Evolutionary conservation across 2,329 filamentous ascomycete species (phyloP).

Genomic region (Akanthomyces muscarius): DNA sequence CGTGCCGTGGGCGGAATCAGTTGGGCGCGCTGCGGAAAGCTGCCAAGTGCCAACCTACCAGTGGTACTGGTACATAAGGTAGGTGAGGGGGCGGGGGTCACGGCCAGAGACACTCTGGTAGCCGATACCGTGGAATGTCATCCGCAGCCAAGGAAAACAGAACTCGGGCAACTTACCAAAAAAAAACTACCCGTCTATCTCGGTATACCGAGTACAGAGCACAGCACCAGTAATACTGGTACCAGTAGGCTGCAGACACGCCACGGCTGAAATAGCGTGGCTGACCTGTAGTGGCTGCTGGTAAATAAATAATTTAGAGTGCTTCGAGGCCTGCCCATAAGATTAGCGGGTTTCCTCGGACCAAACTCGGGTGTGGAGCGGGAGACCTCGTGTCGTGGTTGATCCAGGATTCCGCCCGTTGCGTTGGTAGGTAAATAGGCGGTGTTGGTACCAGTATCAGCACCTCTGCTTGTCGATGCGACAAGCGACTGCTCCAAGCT

Average conservation of each 20-base stretch:
- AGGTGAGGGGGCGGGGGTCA: neutral
- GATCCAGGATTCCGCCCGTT: slow-evolving; percentile 11
- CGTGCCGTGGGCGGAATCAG: neutral
- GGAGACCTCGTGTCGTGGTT: neutral
- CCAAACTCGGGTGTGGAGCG: slow-evolving; percentile 7
- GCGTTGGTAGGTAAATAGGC: neutral
- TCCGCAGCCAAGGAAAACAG: neutral
- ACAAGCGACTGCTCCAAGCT: neutral
- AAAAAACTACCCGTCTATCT: neutral
- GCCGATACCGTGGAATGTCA: neutral
- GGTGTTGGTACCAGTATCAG: neutral
- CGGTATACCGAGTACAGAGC: too few relatives aligned
- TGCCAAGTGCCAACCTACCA: too few relatives aligned
- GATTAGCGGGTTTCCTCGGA: neutral
- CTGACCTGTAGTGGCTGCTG: too few relatives aligned
- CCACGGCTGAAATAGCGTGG: neutral
- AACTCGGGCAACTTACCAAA: slow-evolving; percentile 1
- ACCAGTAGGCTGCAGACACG: neutral
- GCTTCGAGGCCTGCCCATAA: too few relatives aligned
- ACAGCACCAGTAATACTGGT: too few relatives aligned
- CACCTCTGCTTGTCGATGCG: neutral
- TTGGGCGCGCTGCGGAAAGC: neutral
- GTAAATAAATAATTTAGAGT: too few relatives aligned
- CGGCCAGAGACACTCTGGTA: neutral
- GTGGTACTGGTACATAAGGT: too few relatives aligned